Evolutionary conservation across 495 filamentous ascomycete genomes (phyloP), one percentile per base, ranked within the genome.

Genomic region (Cudoniella acicularis): DNA sequence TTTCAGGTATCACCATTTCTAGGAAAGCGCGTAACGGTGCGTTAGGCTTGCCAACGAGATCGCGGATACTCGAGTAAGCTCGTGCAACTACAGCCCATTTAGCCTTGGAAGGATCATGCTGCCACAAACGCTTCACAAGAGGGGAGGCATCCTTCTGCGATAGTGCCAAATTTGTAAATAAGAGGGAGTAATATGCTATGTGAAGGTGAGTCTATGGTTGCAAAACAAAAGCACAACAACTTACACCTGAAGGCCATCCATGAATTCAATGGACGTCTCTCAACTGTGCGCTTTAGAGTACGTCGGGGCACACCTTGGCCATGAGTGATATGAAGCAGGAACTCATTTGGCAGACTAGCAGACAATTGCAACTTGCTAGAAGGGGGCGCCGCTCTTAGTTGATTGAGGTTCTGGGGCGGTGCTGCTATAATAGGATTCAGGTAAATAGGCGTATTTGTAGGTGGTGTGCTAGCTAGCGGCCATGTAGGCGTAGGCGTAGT

Each of bases 161-260:
- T n/a, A n/a, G n/a, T 20, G 69, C 69, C 23, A 72, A 43, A 1
- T 61, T 67, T 9, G 65, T 48, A 57, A 81, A 80, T 0, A 75
- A 63, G 11, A 51, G 52, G 10, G 70, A 67, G 52, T 77, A 74
- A 52, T 67, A 80, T 53, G 68, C 77, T 79, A 50, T 13, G 45
- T 13, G 4, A 20, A 18, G 1, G 13, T 73, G 49, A 73, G 60
- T n/a, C 4, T 42, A 36, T 49, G 20, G 48, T 30, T 21, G 10
- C 13, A 10, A 2, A 18, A 21, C 6, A 10, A 49, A 1, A 51
- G 20, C 20, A 10, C 6, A 13, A 4, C 22, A 22, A 72, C 75
- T 67, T 71, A 80, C 78, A 70, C 61, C 79, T 61, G 53, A 75
- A 82, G 3, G 70, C 70, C 62, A 82, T 79, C 60, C 72, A 82